Conservation (phyloP, 768 basidiomycete species). For the Termitomyces sp. region DNA sequence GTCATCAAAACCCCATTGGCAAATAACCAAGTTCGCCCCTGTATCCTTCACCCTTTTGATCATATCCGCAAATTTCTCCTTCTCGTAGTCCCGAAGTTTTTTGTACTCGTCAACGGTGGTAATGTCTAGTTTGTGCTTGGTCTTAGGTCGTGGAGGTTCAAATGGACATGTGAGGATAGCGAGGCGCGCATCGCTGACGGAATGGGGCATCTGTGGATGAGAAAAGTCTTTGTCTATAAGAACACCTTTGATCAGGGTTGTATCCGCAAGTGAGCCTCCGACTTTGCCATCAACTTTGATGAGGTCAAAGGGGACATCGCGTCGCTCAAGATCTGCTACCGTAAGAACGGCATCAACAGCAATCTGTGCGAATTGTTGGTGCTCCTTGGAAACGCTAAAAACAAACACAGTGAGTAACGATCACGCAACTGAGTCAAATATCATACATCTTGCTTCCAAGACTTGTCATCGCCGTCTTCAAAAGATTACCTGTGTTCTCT, state of each 20-base stretch:
- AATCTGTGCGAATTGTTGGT: constrained; percentile 93
- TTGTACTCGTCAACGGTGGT: constrained; percentile 96
- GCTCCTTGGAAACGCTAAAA: constrained; percentile 92
- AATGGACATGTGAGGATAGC: constrained; percentile 99
- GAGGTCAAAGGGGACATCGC: constrained; percentile 94
- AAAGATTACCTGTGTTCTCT: constrained; percentile 79
- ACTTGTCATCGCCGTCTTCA: constrained; percentile 95
- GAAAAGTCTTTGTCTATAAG: constrained; percentile 99
- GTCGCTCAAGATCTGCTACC: constrained; percentile 92
- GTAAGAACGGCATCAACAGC: constrained; percentile 95
- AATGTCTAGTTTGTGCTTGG: constrained; percentile 98
- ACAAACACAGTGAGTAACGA: constrained; percentile 4
- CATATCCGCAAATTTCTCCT: constrained; percentile 96
- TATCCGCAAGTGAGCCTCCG: constrained; percentile 95
- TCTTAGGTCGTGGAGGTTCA: constrained; percentile 98
- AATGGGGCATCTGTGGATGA: constrained; percentile 95
- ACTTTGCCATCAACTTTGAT: constrained; percentile 99
- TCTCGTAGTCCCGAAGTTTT: constrained; percentile 92
- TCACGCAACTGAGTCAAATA: constrained; percentile 1
- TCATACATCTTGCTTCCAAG: constrained; percentile 96
- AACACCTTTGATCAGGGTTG: constrained; percentile 92
- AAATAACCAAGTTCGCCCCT: constrained; percentile 97
- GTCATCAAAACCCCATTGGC: constrained; percentile 99
- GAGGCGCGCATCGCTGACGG: constrained; percentile 83
- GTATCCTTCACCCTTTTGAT: constrained; percentile 95